Percentiles rank a stretch among this genome's conserved stretches.
phyloP scores from a whole-genome alignment of 73 alveolate species.

The Effrenium voratum region DNA sequence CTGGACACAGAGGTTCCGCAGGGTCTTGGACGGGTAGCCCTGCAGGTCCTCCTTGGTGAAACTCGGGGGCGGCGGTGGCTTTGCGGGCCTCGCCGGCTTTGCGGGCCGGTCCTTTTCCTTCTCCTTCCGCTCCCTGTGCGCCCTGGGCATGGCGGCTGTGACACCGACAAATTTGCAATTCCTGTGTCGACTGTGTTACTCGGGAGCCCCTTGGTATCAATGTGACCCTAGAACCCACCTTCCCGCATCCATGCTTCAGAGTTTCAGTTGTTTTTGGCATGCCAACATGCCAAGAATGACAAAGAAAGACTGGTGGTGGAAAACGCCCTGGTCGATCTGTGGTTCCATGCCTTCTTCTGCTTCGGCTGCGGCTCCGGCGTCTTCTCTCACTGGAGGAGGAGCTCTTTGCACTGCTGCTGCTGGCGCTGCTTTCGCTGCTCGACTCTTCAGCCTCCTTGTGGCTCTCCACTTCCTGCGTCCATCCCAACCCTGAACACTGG shows the following conservation, averaged over 20 bases:
- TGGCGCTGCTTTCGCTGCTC: constrained; percentile 19
- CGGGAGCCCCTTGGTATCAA: no score
- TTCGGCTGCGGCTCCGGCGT: background rate
- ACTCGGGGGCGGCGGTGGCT: constrained; percentile 78
- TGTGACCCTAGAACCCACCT: no score
- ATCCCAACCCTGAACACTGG: no score
- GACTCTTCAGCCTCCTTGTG: constrained; percentile 26
- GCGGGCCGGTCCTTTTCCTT: background rate
- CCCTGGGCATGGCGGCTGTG: no score
- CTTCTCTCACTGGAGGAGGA: background rate
- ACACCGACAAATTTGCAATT: no score
- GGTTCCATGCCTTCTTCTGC: background rate
- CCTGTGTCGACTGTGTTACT: no score
- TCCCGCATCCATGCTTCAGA: no score
- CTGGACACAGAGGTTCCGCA: constrained; percentile 79
- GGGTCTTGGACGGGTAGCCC: constrained; percentile 62
- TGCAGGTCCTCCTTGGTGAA: constrained; percentile 80
- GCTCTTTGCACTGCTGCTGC: background rate
- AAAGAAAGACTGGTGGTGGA: background rate
- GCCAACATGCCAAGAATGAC: no score
- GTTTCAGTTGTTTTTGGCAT: no score
- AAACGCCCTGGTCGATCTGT: background rate
- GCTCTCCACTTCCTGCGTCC: constrained; percentile 3
- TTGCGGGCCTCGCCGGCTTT: background rate
- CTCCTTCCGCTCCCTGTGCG: constrained; percentile 5